Evolutionary conservation across 2,329 filamentous ascomycete species (phyloP), one percentile per base, ranked within the genome.

Genomic region (Colletotrichum gigasporum): DNA sequence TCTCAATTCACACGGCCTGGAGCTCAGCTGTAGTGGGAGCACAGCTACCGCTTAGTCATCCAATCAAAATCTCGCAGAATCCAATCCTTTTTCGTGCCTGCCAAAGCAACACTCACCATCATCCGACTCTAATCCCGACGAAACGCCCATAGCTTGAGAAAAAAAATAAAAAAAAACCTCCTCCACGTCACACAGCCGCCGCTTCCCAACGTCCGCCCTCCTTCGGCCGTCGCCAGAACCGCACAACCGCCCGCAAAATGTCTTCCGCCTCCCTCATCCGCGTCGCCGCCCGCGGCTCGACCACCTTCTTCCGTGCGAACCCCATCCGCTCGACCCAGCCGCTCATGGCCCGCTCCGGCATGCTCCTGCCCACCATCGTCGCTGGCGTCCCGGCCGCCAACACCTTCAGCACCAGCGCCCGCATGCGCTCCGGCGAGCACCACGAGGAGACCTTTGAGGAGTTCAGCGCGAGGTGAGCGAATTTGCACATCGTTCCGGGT

Each of bases 401-500:
- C 75, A 82, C 76, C 82, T 90, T 91, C 83, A 90, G 86, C 85
- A 91, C 88, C 76, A 85, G 83, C 67, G 77, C 81, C 72, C 76
- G 83, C 75, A 80, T 84, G 76, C 82, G 81, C 72, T 79, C 79
- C 76, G 77, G 78, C 74, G 82, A 86, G 76, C 92, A 97, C 82
- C 88, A 90, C 77, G 96, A 99, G 82, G 96, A 99, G 90, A 97
- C 92, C 75, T 99, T 97, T 74, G 96, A 99, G 86, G 94, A 98
- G 85, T 99, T 99, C 83, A 94, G 92, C 82, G 91, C 94, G 75
- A 94, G 96, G 96, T 99, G 92, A 82, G 86, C 74, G 11, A 52
- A 57, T 35, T 54, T 39, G 14, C 26, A n/a, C n/a, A n/a, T n/a
- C n/a, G n/a, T n/a, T 14, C n/a, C 12, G 35, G 50, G 26, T 55